A percentile compares a stretch with the other conserved stretches of the same genome.
These are phyloP conservation scores for Fusarium sp. DNA, from an alignment of 2,329 filamentous ascomycete genomes.

Conservation along the genomic window DNA sequence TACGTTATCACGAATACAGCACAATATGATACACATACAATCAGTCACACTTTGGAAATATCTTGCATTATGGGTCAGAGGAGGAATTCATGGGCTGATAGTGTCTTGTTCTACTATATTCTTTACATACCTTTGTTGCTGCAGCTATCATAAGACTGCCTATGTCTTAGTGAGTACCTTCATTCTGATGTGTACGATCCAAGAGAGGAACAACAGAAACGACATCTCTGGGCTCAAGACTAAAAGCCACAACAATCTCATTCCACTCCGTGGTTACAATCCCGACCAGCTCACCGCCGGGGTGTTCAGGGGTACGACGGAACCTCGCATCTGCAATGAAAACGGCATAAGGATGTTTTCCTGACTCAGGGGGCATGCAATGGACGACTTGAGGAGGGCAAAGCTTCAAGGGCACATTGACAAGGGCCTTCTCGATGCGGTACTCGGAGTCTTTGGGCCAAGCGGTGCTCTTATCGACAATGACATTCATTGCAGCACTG, in stretches of 20 bases:
- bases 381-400: conserved; percentile 12
- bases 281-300: conserved; percentile 20
- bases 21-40: too few species aligned
- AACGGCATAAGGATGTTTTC: conserved; percentile 12
- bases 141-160: not conserved
- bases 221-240: not conserved
- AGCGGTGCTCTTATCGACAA: not conserved
- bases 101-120: not conserved
- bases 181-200: not conserved
- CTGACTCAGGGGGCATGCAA: conserved; percentile 5
- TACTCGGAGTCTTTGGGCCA: conserved; percentile 18
- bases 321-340: conserved; percentile 22
- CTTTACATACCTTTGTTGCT: not conserved
- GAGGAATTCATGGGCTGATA: not conserved
- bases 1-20: not conserved
- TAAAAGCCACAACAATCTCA: conserved; percentile 3
- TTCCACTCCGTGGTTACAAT: conserved; percentile 5
- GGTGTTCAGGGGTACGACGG: conserved; percentile 14
- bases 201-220: conserved; percentile 5
- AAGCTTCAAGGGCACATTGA: conserved; percentile 11
- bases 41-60: not conserved
- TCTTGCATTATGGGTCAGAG: too few species aligned
- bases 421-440: conserved; percentile 2
- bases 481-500: not conserved
- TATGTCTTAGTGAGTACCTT: not conserved